These are phyloP conservation scores for Tilletia horrida DNA, from an alignment of 1,284 basidiomycete species.

Conservation along the genomic window DNA sequence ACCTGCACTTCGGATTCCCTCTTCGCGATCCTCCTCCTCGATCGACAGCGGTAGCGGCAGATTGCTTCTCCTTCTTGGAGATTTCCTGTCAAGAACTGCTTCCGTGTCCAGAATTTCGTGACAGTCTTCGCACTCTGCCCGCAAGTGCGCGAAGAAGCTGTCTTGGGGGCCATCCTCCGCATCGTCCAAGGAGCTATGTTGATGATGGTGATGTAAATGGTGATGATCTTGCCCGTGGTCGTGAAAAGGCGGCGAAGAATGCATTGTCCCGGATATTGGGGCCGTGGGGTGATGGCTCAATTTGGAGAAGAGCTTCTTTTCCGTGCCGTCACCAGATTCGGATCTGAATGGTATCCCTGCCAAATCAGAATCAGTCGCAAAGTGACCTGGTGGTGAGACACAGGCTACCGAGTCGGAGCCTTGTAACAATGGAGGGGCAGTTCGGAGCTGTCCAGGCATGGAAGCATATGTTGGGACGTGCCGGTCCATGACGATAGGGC, in stretches of 20 bases:
- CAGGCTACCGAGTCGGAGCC: background rate
- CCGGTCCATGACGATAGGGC: background rate
- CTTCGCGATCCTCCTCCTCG: background rate
- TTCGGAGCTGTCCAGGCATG: background rate
- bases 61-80: constrained; percentile 22
- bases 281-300: background rate
- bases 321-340: background rate
- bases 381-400: background rate
- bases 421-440: background rate
- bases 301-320: background rate
- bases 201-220: background rate
- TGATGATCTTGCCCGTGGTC: background rate
- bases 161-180: constrained; percentile 25
- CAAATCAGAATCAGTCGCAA: background rate
- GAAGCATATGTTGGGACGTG: constrained; percentile 8
- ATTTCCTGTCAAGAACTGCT: constrained; percentile 26
- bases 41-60: constrained; percentile 12
- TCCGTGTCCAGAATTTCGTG: constrained; percentile 40
- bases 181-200: constrained; percentile 4
- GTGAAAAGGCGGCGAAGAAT: background rate
- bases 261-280: background rate
- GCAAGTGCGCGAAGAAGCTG: constrained; percentile 42
- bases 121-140: constrained; percentile 39
- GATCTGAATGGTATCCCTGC: background rate
- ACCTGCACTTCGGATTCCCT: no score